A percentile compares a stretch with the other conserved stretches of the same genome.
Evolutionary conservation across 331 rosid genomes (phyloP).

Genomic region (Ulmus americana): DNA sequence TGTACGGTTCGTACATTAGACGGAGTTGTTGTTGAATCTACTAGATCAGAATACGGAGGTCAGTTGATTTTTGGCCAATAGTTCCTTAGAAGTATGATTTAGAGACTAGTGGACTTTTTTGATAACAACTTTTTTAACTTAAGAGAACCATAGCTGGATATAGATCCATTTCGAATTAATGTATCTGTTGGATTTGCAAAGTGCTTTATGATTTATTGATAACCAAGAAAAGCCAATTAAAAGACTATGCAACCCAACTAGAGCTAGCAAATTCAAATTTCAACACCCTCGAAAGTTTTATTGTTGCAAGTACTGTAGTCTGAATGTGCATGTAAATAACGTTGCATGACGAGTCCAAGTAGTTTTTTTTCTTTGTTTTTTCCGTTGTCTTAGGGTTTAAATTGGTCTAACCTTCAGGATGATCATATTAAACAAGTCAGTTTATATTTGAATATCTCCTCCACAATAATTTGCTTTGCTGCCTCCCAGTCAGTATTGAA

Average conservation of each 20-base stretch:
- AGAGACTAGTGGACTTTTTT: not conserved
- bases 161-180: not conserved
- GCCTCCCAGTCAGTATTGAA: not conserved
- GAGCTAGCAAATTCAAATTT: not conserved
- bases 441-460: not conserved
- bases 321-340: not conserved
- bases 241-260: not conserved
- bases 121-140: not conserved
- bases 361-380: not conserved
- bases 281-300: not conserved
- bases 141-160: not conserved
- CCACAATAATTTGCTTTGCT: not conserved
- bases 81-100: not conserved
- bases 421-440: not conserved
- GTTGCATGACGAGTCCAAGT: not conserved
- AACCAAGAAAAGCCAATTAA: not conserved
- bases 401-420: not conserved
- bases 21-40: slow-evolving; percentile 79
- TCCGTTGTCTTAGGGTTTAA: not conserved
- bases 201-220: not conserved
- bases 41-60: slow-evolving; percentile 72
- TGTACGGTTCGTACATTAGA: slow-evolving; percentile 72
- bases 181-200: not conserved
- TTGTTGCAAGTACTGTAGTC: not conserved
- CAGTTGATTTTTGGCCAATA: slow-evolving; percentile 28